phyloP scores from a whole-genome alignment of 192 early-diverging fungal genomes.

The Dissophora globulifera region DNA sequence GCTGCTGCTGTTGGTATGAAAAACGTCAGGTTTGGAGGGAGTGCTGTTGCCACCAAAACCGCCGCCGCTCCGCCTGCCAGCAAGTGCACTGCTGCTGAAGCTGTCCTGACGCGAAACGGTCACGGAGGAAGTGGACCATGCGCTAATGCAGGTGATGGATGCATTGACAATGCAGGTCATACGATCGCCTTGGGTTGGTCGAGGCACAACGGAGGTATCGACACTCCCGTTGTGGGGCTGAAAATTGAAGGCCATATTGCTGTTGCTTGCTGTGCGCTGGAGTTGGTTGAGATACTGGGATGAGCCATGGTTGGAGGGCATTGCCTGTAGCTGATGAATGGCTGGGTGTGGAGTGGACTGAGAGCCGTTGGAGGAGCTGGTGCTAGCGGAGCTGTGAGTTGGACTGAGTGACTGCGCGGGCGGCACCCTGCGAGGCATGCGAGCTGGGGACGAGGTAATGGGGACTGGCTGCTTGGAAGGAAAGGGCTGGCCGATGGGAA shows the following conservation, averaged over 20 bases:
- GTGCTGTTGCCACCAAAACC: not conserved
- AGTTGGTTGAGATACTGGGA: not conserved
- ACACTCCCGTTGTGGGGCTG: constrained; percentile 8
- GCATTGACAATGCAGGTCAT: constrained; percentile 54
- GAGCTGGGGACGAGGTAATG: not conserved
- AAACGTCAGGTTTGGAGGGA: not conserved
- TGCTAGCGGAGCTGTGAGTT: constrained; percentile 7
- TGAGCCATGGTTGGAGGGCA: constrained; percentile 35
- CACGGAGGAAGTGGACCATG: constrained; percentile 14
- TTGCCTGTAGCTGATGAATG: constrained; percentile 13
- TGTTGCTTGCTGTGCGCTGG: constrained; percentile 1
- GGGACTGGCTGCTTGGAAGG: too few species aligned
- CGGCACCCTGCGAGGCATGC: constrained; percentile 10
- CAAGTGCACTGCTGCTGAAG: constrained; percentile 3
- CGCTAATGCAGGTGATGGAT: constrained; percentile 41
- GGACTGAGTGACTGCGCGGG: constrained; percentile 20
- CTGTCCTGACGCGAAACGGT: constrained; percentile 22
- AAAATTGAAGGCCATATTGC: constrained; percentile 11
- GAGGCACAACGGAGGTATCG: constrained; percentile 23
- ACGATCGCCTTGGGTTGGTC: constrained; percentile 42
- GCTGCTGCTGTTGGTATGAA: not conserved
- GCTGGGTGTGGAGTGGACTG: not conserved
- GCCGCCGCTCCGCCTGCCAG: not conserved
- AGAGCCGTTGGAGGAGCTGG: not conserved
- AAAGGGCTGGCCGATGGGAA: too few species aligned